phyloP scores from a whole-genome alignment of 2,329 filamentous ascomycete species.

The Ascochyta fabae region DNA sequence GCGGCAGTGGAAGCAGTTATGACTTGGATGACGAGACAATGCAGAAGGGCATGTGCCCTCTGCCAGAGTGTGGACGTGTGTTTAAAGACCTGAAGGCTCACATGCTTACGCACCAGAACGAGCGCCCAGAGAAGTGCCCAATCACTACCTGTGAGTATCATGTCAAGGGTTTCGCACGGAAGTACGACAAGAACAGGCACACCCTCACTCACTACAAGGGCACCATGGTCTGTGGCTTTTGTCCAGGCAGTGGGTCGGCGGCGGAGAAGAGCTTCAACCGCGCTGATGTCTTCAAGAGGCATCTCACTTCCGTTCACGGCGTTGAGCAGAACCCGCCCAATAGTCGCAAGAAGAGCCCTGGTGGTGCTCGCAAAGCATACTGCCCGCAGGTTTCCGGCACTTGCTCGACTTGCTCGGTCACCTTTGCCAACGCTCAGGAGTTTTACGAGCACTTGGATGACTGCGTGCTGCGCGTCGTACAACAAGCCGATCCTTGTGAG shows the following conservation, averaged over 20 bases:
- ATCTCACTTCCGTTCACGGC: slow-evolving; percentile 86
- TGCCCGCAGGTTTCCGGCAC: slow-evolving; percentile 76
- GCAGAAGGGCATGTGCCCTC: slow-evolving; percentile 76
- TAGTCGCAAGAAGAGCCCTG: slow-evolving; percentile 75
- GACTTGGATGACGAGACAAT: slow-evolving; percentile 58
- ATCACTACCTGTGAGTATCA: slow-evolving; percentile 93
- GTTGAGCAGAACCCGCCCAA: slow-evolving; percentile 94
- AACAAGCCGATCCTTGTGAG: slow-evolving; percentile 51
- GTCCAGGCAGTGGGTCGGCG: slow-evolving; percentile 83
- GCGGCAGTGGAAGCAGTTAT: slow-evolving; percentile 49
- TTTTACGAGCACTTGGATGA: slow-evolving; percentile 95
- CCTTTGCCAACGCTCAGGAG: slow-evolving; percentile 86
- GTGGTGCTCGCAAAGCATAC: slow-evolving; percentile 66
- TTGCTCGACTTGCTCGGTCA: slow-evolving; percentile 88
- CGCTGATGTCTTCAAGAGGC: slow-evolving; percentile 94
- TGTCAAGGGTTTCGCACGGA: slow-evolving; percentile 88
- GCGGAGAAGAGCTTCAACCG: slow-evolving; percentile 96
- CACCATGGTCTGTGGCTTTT: slow-evolving; percentile 96
- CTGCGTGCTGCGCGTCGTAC: slow-evolving; percentile 68
- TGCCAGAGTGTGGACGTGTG: slow-evolving; percentile 80
- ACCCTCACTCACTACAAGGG: slow-evolving; percentile 96
- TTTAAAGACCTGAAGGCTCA: slow-evolving; percentile 95
- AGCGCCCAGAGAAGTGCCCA: slow-evolving; percentile 92
- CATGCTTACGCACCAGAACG: slow-evolving; percentile 90
- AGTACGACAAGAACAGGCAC: slow-evolving; percentile 96